Percentiles rank a stretch among this genome's conserved stretches.
Conservation (phyloP, 2,329 filamentous ascomycete genomes). For the Albifimbria verrucaria region DNA sequence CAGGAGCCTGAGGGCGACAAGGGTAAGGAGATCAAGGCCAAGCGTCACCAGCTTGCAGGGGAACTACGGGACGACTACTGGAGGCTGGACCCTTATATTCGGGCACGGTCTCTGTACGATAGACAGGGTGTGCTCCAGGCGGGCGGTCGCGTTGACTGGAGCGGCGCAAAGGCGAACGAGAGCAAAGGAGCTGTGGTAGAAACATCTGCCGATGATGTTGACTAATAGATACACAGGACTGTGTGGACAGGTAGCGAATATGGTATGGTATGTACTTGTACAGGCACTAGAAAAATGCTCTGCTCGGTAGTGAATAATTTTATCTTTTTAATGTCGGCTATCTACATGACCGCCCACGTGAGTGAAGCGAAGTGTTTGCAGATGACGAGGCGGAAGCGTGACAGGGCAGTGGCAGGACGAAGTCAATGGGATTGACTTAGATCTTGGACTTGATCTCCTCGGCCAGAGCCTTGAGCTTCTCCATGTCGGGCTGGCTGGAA, state of each 20-base stretch:
- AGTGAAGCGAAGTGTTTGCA: too few relatives aligned
- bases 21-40: slow-evolving; percentile 46
- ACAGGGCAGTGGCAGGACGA: too few relatives aligned
- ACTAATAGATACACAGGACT: slow-evolving; percentile 27
- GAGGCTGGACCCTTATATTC: slow-evolving; percentile 81
- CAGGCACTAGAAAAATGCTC: not conserved
- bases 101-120: slow-evolving; percentile 83
- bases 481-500: slow-evolving; percentile 71
- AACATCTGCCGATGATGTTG: slow-evolving; percentile 43
- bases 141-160: slow-evolving; percentile 70
- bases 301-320: not conserved
- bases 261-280: slow-evolving; percentile 6
- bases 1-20: slow-evolving; percentile 36
- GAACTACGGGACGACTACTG: slow-evolving; percentile 76
- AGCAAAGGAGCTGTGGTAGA: slow-evolving; percentile 20
- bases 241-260: not conserved
- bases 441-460: slow-evolving; percentile 91
- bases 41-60: slow-evolving; percentile 60
- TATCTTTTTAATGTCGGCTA: not conserved
- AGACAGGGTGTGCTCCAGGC: slow-evolving; percentile 67
- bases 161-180: slow-evolving; percentile 36
- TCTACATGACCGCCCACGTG: too few relatives aligned
- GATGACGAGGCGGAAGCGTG: too few relatives aligned
- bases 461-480: slow-evolving; percentile 71
- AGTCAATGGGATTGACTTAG: too few relatives aligned